phyloP scores from a whole-genome alignment of 495 filamentous ascomycete genomes.

The Tetracladium setigerum region DNA sequence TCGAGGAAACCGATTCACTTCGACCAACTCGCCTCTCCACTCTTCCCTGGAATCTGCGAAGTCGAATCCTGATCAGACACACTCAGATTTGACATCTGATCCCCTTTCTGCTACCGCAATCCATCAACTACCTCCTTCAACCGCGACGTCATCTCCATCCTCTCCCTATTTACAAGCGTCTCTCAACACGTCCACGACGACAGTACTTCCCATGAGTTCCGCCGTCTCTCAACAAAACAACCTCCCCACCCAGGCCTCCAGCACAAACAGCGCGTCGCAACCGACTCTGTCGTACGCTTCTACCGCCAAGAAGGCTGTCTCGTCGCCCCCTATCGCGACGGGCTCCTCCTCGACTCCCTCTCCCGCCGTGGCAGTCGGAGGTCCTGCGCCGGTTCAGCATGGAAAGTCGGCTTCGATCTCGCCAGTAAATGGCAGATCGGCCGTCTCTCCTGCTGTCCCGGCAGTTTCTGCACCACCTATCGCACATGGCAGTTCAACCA shows the following conservation, averaged over 20 bases:
- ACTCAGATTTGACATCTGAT: constrained; percentile 19
- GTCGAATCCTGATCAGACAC: constrained; percentile 5
- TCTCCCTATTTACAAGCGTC: no score
- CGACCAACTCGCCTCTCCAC: constrained; percentile 20
- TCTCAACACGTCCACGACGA: constrained; percentile 1
- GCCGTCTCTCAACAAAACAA: constrained; percentile 18
- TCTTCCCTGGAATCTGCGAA: constrained; percentile 5
- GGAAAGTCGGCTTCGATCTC: constrained; percentile 70
- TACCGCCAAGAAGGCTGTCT: constrained; percentile 69
- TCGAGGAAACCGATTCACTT: constrained; percentile 23
- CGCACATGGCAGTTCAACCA: constrained; percentile 34
- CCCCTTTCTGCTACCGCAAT: constrained; percentile 18
- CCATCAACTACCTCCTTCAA: background rate
- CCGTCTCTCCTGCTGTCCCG: constrained; percentile 65
- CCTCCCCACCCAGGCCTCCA: constrained; percentile 20
- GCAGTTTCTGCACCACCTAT: constrained; percentile 38
- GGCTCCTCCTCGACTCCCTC: constrained; percentile 51
- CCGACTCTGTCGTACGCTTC: constrained; percentile 60
- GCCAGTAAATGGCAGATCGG: constrained; percentile 75
- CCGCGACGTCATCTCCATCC: constrained; percentile 13
- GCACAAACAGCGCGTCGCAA: constrained; percentile 47
- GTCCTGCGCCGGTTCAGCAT: constrained; percentile 56
- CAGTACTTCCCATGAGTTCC: constrained; percentile 22
- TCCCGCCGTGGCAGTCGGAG: constrained; percentile 59
- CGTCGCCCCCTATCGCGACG: constrained; percentile 60